Evolutionary conservation across 345 rosid genomes (phyloP).

Genomic region (Pistacia atlantica): DNA sequence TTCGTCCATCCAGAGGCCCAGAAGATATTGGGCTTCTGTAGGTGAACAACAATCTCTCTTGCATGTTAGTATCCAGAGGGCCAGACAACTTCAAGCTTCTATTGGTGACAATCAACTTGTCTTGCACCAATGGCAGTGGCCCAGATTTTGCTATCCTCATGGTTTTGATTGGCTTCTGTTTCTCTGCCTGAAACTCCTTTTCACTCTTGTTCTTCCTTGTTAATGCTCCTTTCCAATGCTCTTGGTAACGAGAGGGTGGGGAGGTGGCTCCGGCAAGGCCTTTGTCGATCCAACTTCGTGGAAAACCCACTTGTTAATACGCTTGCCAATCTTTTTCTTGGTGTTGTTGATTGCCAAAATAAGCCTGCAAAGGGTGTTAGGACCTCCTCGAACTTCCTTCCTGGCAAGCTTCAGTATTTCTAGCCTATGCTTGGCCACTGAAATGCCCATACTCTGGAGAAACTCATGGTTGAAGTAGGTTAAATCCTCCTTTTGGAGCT

Average conservation of each 20-base stretch:
- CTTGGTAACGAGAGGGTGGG: neutral
- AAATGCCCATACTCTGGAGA: conserved; percentile 77
- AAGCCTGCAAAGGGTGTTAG: conserved; percentile 40
- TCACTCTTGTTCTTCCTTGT: conserved; percentile 10
- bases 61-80: conserved; percentile 55
- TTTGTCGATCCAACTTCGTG: conserved; percentile 33
- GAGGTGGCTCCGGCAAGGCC: conserved; percentile 36
- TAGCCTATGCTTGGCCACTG: conserved; percentile 73
- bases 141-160: conserved; percentile 68
- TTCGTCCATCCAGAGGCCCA: conserved; percentile 43
- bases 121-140: conserved; percentile 48
- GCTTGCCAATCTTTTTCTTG: conserved; percentile 46
- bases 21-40: conserved; percentile 47
- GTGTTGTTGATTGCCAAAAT: conserved; percentile 41
- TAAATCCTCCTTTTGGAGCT: conserved; percentile 72
- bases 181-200: conserved; percentile 35
- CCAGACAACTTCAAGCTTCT: conserved; percentile 59
- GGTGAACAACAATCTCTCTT: conserved; percentile 50
- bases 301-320: conserved; percentile 44
- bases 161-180: conserved; percentile 30
- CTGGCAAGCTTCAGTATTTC: conserved; percentile 79
- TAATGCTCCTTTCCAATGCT: conserved; percentile 25
- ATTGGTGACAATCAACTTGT: conserved; percentile 30
- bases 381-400: conserved; percentile 38
- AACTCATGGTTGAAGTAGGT: conserved; percentile 72